Evolutionary conservation across 164 flowering plant species (phyloP).

Genomic region (Santalum album): DNA sequence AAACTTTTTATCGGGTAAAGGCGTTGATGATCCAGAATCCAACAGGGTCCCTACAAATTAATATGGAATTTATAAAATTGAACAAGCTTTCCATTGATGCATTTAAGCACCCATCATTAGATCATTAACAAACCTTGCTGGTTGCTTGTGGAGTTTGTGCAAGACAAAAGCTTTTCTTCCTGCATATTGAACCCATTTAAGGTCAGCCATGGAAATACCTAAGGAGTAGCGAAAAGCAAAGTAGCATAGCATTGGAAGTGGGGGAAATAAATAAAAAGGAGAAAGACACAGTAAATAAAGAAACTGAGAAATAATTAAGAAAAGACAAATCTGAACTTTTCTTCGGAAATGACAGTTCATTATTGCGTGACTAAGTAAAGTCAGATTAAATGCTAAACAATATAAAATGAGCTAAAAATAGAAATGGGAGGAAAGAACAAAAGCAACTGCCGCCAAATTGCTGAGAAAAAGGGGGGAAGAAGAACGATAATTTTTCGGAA

Average conservation of each 20-base stretch:
- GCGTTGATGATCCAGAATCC: not conserved
- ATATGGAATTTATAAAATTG: not conserved
- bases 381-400: slow-evolving; percentile 8
- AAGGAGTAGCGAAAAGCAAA: slow-evolving; percentile 10
- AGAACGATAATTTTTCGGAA: not conserved
- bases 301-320: slow-evolving; percentile 6
- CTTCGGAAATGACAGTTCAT: slow-evolving; percentile 4
- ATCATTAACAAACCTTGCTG: not conserved
- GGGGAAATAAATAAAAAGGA: slow-evolving; percentile 1
- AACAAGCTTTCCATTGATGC: not conserved
- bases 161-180: not conserved
- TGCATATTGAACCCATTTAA: not conserved
- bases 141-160: not conserved
- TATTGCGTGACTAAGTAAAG: slow-evolving; percentile 8
- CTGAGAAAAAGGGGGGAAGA: not conserved
- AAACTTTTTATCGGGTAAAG: not conserved
- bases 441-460: not conserved
- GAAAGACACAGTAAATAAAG: slow-evolving; percentile 3
- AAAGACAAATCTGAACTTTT: slow-evolving; percentile 2
- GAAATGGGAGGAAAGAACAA: slow-evolving; percentile 4
- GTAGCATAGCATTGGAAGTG: slow-evolving; percentile 9
- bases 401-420: slow-evolving; percentile 6
- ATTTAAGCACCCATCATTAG: not conserved
- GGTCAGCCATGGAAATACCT: too few species aligned
- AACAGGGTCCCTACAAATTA: slow-evolving; percentile 2